Base-by-base conservation (phyloP, 2,329 filamentous ascomycete species). In the Aspergillus sp. region DNA sequence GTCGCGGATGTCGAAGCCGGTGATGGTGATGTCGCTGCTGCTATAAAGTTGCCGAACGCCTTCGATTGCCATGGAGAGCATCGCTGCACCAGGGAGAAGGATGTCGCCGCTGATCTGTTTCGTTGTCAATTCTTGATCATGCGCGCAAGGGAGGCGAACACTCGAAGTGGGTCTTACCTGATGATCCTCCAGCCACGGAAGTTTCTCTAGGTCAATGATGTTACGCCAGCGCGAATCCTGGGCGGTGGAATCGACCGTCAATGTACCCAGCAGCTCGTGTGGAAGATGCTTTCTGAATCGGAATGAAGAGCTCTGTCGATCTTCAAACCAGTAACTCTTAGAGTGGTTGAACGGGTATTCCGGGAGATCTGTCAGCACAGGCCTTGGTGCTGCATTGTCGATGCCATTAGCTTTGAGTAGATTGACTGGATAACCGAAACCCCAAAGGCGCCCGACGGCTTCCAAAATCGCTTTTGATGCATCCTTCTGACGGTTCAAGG, bases 161-260 rank as follows among this genome's bases (percentile, higher is more conserved):
- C 26, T 29, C 7, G 26, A 29, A 9, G 26, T 29, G 7, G 6
- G 6, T 9, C 31, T 36, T 6, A 54, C 36, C 14, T 54, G 36
- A 24, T 54, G 52, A 46, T 54, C 52, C 29, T 54, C 36, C 36
- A 54, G 16, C 52, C 52, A 54, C 14, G 52, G 52, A 10, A 45
- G 39, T n/a, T 54, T 24, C 7, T 20, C 39, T 3, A 54, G 36
- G 12, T 24, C 20, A 7, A 54, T 20, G 26, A 45, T 24, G 16
- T 54, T 36, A 7, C 52, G 52, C 52, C 52, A 54, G 31, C 36
- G 32, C 3, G 52, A 10, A 6, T 54, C 20, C 4, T 24, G 9
- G 6, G 39, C 9, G 22, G 46, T 54, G 6, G 22, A 22, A 9
- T 54, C 36, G 10, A 26, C 12, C n/a, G 22, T 42, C 20, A 20